These are phyloP conservation scores for Tylopilus sp. DNA, from an alignment of 768 basidiomycete species.

Conservation along the genomic window DNA sequence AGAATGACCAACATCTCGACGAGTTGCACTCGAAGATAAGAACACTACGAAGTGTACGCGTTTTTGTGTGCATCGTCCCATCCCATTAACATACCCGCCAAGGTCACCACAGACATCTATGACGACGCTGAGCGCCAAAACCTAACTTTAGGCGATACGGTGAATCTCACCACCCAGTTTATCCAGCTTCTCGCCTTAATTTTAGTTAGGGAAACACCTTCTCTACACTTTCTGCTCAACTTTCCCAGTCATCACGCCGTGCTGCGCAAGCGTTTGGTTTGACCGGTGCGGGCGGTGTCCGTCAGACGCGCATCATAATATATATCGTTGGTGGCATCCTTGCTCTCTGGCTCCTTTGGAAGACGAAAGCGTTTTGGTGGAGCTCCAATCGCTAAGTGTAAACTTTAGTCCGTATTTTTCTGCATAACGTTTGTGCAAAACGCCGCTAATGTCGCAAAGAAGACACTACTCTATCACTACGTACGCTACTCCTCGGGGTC, in stretches of 20 bases:
- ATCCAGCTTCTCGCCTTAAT: not conserved
- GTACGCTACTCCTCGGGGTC: not conserved
- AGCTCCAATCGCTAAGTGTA: conserved; percentile 17
- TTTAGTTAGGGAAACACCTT: conserved; percentile 58
- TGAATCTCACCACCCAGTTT: conserved; percentile 33
- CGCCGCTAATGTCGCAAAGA: not conserved
- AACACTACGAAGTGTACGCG: conserved; percentile 70
- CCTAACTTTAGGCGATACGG: conserved; percentile 70
- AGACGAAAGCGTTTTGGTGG: conserved; percentile 50
- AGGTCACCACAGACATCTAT: conserved; percentile 89
- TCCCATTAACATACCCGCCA: not conserved
- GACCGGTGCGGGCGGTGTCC: conserved; percentile 54
- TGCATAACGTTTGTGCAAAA: not conserved
- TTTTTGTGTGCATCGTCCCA: not conserved
- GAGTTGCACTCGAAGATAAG: conserved; percentile 84
- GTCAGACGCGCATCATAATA: conserved; percentile 65
- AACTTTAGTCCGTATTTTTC: conserved; percentile 14
- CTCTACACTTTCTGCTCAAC: conserved; percentile 55
- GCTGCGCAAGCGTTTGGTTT: conserved; percentile 75
- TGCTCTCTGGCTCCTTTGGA: conserved; percentile 53
- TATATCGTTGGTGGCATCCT: conserved; percentile 56
- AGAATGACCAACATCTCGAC: conserved; percentile 83
- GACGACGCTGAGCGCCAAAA: conserved; percentile 85
- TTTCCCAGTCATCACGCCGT: conserved; percentile 65
- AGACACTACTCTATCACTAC: not conserved